Evolutionary conservation across 345 rosid genomes (phyloP), one percentile per base, ranked within the genome.

Genomic region (Abelmoschus esculentus): DNA sequence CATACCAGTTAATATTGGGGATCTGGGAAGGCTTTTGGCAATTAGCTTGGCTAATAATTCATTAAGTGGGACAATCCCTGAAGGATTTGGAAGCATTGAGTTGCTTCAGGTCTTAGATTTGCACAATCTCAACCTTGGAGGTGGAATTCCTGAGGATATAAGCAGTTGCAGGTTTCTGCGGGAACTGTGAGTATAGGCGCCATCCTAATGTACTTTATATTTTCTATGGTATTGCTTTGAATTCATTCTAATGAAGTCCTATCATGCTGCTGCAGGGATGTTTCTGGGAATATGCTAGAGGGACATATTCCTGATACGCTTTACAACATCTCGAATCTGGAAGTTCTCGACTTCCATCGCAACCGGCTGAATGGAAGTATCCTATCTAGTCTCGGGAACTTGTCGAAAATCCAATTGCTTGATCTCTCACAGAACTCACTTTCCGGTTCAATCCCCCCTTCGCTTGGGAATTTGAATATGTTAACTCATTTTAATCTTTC

Each of bases 111-210:
- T 91, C 68, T 73, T 95, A 88, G 93, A 90, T 81, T 83, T 95
- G 85, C 96, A 83, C 67, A 86, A 85, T 82, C 92, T 91, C 75
- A 74, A 79, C 28, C 93, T 95, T 50, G 59, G 7, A n/a, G 96
- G 97, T 46, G 80, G 78, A 72, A 70, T 95, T 75, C 96, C 97
- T 0, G 61, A 66, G 31, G 82, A 83, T 54, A 74, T 95, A 73
- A 83, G 89, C 82, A 82, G 88, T 67, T 95, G 96, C 83, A 76
- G 55, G 76, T 77, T 88, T 70, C 97, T 95, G 66, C 91, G 81
- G 7, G 86, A 85, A 77, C 79, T 95, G 99, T 95, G 85, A 91
- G 97, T 95, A 73, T 26, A 61, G 52, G 5, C 19, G n/a, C 63
- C 34, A 73, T 61, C 75, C 76, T 29, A 17, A 34, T 69, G 59